Evolutionary conservation across 306 rosid genomes (phyloP).

Genomic region (Acacia crassicarpa): DNA sequence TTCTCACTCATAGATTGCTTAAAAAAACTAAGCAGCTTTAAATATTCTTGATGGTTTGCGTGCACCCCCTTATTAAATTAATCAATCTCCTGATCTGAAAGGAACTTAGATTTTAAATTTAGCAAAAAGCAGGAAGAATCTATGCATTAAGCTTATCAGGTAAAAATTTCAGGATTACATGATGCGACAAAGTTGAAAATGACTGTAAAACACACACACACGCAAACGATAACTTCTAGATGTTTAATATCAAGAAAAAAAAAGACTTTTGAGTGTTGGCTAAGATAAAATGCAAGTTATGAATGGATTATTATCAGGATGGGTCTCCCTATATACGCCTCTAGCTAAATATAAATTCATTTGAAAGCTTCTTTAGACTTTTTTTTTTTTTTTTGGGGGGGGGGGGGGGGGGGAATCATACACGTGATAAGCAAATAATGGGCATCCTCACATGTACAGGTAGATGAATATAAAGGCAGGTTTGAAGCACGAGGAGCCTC

Average conservation of each 20-base stretch:
- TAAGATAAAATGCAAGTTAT: no score
- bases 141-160: background rate
- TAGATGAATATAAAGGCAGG: slow-evolving; percentile 37
- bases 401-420: background rate
- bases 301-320: no score
- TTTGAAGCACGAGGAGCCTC: slow-evolving; percentile 37
- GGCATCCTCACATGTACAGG: slow-evolving; percentile 29
- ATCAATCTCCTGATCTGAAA: slow-evolving; percentile 6
- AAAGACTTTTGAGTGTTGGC: no score
- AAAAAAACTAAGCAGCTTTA: slow-evolving; percentile 31
- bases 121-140: background rate
- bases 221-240: background rate
- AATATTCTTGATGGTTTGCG: slow-evolving; percentile 8
- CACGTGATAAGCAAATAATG: slow-evolving; percentile 11
- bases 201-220: background rate
- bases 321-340: no score
- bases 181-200: background rate
- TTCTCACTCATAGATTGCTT: slow-evolving; percentile 1
- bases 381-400: no score
- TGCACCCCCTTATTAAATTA: slow-evolving; percentile 11
- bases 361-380: background rate
- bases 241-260: background rate
- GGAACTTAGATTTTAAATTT: background rate
- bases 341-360: no score
- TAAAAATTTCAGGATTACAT: background rate